Base-by-base conservation (phyloP, 2,329 filamentous ascomycete genomes). In the Fusarium illudens region DNA sequence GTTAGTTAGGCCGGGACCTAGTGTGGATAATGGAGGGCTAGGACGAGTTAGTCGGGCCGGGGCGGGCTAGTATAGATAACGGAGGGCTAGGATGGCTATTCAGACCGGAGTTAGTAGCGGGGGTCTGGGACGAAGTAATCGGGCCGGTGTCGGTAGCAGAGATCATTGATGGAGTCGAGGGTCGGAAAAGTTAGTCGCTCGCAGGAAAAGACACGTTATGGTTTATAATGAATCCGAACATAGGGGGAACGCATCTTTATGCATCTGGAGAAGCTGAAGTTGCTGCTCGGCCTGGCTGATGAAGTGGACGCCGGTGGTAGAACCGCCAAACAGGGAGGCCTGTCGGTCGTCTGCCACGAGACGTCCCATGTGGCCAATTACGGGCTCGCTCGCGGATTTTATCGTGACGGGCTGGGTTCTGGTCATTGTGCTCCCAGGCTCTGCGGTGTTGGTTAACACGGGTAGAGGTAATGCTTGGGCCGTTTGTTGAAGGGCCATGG, bases 261-360 rank as follows among this genome's bases (percentile, higher is more conserved):
- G 64, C 50, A 73, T 68, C 4, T 62, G 51, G 11, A 65, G 64
- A 50, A 72, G 64, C 15, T 74, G 70, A 10, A 74, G 32, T 20
- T 71, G 71, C 29, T 75, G 72, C 39, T 75, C 72, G 1, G 70
- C 70, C 39, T 74, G 72, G 32, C 64, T 68, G 19, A 73, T 72
- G 42, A 75, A 75, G 34, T 75, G 73, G 6, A 74, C 73, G 3
- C 72, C 73, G 2, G 72, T 75, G 2, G 72, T 70, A 3, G 73
- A 75, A 2, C 72, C 73, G 0, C 62, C 67, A 49, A 75, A 75
- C 70, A 72, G 73, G 32, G 64, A 69, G 4, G 68, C 54, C 17
- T 64, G 60, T 10, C 62, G 48, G 34, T 72, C 71, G 34, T 73
- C 64, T 6, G 51, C 51, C 2, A 75, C 66, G 2, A 75, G 54